A percentile compares a stretch with the other conserved stretches of the same genome.
Conservation (phyloP, 2,329 filamentous ascomycete species). For the Mollisia scopiformis region DNA sequence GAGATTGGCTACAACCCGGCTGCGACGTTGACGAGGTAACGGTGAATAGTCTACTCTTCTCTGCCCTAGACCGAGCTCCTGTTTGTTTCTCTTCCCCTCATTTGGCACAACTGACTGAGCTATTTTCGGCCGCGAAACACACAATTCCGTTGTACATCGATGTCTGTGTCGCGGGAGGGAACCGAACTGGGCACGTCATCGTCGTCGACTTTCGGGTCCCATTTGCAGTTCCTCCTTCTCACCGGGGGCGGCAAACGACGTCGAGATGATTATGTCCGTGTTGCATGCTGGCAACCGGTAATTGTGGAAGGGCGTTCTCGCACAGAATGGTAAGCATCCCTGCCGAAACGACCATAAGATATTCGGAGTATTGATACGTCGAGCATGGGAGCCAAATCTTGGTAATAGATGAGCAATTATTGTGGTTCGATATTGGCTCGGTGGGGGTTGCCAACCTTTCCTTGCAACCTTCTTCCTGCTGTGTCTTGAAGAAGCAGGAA, state of each 20-base stretch:
- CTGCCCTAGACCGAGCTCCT: background rate
- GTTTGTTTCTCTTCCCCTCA: background rate
- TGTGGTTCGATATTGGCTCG: background rate
- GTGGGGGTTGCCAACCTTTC: background rate
- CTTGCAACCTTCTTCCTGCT: background rate
- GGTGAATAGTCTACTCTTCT: background rate
- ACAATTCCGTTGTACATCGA: background rate
- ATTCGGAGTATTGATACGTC: constrained; percentile 2
- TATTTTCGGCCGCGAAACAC: background rate
- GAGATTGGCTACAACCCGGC: background rate
- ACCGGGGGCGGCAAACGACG: background rate
- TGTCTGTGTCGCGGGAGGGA: background rate
- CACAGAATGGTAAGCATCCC: background rate
- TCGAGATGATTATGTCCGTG: background rate
- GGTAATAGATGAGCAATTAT: constrained; percentile 4
- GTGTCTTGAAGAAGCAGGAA: background rate
- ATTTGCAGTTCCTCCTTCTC: background rate
- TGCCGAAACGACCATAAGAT: background rate
- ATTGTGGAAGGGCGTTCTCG: background rate
- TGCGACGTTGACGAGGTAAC: background rate
- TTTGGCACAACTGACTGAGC: background rate
- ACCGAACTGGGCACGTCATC: background rate
- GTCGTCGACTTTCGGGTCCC: background rate
- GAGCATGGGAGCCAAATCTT: constrained; percentile 5
- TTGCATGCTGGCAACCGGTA: background rate